phyloP scores from a whole-genome alignment of 257 asterid species.

The Sherardia arvensis region DNA sequence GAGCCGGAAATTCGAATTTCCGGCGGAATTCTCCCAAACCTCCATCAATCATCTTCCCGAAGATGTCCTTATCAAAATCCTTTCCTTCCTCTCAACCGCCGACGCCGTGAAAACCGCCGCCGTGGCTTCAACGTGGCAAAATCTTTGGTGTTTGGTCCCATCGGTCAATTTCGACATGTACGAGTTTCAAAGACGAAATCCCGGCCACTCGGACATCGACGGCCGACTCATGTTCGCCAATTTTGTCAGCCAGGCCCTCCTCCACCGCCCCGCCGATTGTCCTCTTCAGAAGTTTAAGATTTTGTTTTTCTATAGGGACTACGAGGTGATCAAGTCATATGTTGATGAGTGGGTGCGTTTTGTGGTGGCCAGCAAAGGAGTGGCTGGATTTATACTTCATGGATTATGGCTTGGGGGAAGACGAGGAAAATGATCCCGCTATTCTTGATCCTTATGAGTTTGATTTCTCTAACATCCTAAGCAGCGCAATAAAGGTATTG shows the following conservation, averaged over 20 bases:
- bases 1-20: not conserved
- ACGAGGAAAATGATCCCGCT: not conserved
- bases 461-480: not conserved
- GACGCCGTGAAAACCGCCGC: not conserved
- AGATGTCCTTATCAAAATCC: not conserved
- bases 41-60: not conserved
- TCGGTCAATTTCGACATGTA: not conserved
- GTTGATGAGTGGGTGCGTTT: not conserved
- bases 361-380: not conserved
- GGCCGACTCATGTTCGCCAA: not conserved
- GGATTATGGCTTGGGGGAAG: not conserved
- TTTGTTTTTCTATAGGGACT: not conserved
- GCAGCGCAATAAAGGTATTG: not conserved
- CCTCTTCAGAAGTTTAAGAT: not conserved
- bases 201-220: not conserved
- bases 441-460: not conserved
- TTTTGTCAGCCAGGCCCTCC: not conserved
- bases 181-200: not conserved
- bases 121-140: not conserved
- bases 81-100: conserved; percentile 1
- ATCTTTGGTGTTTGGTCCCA: not conserved
- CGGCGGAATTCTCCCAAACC: not conserved
- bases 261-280: not conserved
- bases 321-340: no score
- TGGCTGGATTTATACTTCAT: not conserved